phyloP scores from a whole-genome alignment of 805 yeast genomes.

The Wickerhamomyces xylosicus region DNA sequence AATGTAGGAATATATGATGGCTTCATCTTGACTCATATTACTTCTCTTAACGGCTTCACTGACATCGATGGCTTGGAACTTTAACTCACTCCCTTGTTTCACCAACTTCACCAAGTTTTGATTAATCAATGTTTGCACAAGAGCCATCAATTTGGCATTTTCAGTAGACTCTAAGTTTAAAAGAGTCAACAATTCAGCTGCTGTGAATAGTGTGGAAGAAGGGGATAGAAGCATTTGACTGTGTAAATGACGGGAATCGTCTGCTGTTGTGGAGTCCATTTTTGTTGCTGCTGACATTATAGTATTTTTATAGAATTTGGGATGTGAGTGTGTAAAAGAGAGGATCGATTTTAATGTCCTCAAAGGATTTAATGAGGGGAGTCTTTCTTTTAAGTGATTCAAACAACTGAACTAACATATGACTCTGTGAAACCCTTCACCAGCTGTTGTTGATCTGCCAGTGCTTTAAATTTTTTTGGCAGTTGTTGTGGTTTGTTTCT shows the following conservation, averaged over 20 bases:
- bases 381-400: no score
- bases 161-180: slow-evolving; percentile 29
- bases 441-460: neutral
- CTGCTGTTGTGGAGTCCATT: neutral
- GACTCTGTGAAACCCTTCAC: no score
- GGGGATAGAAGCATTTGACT: slow-evolving; percentile 47
- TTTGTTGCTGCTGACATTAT: no score
- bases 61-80: slow-evolving; percentile 65
- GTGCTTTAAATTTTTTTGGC: neutral
- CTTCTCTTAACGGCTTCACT: slow-evolving; percentile 71
- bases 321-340: neutral
- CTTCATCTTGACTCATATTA: slow-evolving; percentile 79
- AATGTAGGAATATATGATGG: slow-evolving; percentile 82
- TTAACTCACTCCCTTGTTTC: slow-evolving; percentile 54
- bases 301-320: neutral
- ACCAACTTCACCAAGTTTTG: slow-evolving; percentile 58
- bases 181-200: slow-evolving; percentile 53
- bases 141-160: slow-evolving; percentile 29
- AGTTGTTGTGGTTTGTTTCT: slow-evolving; percentile 1
- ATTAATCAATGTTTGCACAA: slow-evolving; percentile 43
- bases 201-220: slow-evolving; percentile 45
- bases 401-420: no score
- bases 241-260: slow-evolving; percentile 25
- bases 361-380: no score
- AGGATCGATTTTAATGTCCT: neutral